Conservation (phyloP, 768 basidiomycete species). For the Amanita molliuscula region DNA sequence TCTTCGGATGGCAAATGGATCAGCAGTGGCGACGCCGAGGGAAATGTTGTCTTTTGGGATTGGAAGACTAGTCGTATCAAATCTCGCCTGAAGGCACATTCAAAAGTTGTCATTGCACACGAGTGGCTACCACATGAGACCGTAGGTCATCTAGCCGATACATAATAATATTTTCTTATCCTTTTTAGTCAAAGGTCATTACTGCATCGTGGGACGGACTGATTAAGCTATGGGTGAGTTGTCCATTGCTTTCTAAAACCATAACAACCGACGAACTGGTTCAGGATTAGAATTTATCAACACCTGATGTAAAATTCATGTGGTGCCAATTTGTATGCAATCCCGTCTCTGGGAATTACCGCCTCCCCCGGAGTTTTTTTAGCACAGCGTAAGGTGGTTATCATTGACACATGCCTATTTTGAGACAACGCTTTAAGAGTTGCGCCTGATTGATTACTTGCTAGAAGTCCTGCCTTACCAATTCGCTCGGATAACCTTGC, state of each 20-base stretch:
- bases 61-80: constrained; percentile 98
- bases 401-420: background rate
- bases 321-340: constrained; percentile 1
- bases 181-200: constrained; percentile 80
- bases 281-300: constrained; percentile 26
- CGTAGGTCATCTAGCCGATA: constrained; percentile 41
- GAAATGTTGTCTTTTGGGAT: constrained; percentile 98
- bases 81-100: constrained; percentile 80
- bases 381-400: background rate
- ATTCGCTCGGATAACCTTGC: background rate
- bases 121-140: constrained; percentile 98
- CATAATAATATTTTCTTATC: constrained; percentile 33
- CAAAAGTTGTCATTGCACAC: constrained; percentile 95
- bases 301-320: constrained; percentile 3
- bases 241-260: constrained; percentile 2
- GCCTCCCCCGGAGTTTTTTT: too few species aligned
- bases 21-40: constrained; percentile 90
- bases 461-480: background rate
- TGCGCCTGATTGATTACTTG: background rate
- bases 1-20: constrained; percentile 99
- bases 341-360: background rate
- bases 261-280: constrained; percentile 8
- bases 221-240: constrained; percentile 92
- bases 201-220: constrained; percentile 97
- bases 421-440: background rate